Conservation (phyloP, 164 flowering plant genomes). For the Stephania yunnanensis region DNA sequence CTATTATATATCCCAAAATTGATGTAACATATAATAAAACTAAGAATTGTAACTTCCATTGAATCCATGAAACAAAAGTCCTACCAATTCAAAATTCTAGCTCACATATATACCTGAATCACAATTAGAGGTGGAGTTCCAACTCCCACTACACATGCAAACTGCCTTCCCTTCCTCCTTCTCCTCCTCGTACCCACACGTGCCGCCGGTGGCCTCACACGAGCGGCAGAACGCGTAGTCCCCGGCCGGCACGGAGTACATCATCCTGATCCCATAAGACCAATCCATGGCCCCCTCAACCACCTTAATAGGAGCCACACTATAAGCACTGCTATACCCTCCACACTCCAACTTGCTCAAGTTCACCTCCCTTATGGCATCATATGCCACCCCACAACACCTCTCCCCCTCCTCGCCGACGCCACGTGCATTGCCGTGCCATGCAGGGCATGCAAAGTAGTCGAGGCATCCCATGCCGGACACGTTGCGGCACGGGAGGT, state of each 20-base stretch:
- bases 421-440: slow-evolving; percentile 22
- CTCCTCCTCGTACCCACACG: slow-evolving; percentile 64
- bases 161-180: slow-evolving; percentile 36
- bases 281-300: slow-evolving; percentile 49
- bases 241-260: slow-evolving; percentile 52
- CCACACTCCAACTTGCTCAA: slow-evolving; percentile 62
- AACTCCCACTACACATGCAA: slow-evolving; percentile 65
- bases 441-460: slow-evolving; percentile 66
- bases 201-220: slow-evolving; percentile 86
- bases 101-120: slow-evolving; percentile 35
- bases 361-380: slow-evolving; percentile 58
- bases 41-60: too few species aligned
- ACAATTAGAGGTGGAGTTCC: slow-evolving; percentile 79
- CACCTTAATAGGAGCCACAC: slow-evolving; percentile 61
- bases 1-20: too few species aligned
- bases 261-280: slow-evolving; percentile 84
- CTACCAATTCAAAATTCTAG: too few species aligned
- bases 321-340: slow-evolving; percentile 86
- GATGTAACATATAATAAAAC: too few species aligned
- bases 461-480: slow-evolving; percentile 94
- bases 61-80: too few species aligned
- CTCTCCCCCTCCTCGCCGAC: too few species aligned
- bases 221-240: slow-evolving; percentile 53
- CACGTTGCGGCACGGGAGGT: slow-evolving; percentile 71
- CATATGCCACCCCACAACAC: slow-evolving; percentile 68